Evolutionary conservation across 345 rosid species (phyloP).

Genomic region (Aegle marmelos): DNA sequence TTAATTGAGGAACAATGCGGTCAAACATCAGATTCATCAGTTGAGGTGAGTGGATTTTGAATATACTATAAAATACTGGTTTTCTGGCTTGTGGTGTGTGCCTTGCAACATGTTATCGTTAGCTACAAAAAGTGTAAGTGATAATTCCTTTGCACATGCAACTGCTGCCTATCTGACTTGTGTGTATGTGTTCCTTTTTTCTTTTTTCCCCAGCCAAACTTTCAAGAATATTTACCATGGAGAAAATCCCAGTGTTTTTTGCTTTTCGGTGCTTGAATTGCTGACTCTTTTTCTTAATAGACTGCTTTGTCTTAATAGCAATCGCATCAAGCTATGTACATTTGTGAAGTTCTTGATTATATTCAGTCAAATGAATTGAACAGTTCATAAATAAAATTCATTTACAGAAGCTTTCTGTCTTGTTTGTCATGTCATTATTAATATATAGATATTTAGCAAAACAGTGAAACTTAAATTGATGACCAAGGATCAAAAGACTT

Average conservation of each 20-base stretch:
- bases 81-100: constrained; percentile 8
- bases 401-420: not conserved
- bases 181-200: too few relatives aligned
- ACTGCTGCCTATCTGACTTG: not conserved
- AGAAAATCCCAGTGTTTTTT: not conserved
- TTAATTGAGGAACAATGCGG: constrained; percentile 48
- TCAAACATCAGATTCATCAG: constrained; percentile 33
- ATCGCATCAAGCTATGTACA: not conserved
- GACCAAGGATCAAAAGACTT: not conserved
- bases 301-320: not conserved
- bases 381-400: not conserved
- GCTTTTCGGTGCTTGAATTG: not conserved
- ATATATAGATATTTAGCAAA: too few relatives aligned
- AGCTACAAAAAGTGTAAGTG: not conserved
- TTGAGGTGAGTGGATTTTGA: constrained; percentile 29
- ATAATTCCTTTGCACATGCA: not conserved
- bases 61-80: not conserved
- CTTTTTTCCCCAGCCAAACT: not conserved
- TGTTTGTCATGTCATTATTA: not conserved
- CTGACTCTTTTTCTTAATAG: not conserved
- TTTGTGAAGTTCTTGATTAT: not conserved
- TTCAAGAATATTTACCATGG: not conserved
- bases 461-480: not conserved
- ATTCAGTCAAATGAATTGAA: not conserved
- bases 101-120: not conserved